A percentile compares a stretch with the other conserved stretches of the same genome.
Conservation (phyloP, 345 rosid genomes). For the Erysimum cheiranthoides region DNA sequence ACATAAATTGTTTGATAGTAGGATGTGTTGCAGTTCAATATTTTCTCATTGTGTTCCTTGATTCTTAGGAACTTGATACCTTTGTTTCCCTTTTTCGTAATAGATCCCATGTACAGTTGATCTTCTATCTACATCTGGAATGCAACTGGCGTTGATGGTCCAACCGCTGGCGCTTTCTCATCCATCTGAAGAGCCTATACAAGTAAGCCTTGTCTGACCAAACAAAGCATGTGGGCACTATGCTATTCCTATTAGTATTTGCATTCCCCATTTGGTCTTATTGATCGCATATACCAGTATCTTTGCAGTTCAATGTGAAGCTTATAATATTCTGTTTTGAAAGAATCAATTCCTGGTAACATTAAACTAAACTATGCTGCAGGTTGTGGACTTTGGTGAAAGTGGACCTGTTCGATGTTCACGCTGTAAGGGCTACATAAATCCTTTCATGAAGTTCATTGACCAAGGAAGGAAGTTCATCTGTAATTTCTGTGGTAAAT, state of each 20-base stretch:
- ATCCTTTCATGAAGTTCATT: constrained; percentile 90
- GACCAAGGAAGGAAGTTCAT: constrained; percentile 90
- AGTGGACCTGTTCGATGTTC: constrained; percentile 92
- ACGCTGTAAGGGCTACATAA: constrained; percentile 93
- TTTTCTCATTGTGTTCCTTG: constrained; percentile 11
- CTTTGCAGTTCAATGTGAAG: constrained; percentile 25
- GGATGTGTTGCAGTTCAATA: constrained; percentile 12
- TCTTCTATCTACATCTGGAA: constrained; percentile 90
- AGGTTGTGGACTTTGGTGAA: constrained; percentile 97
- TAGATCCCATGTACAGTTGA: constrained; percentile 97
- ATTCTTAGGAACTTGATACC: constrained; percentile 1
- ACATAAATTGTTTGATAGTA: constrained; percentile 23
- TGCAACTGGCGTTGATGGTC: constrained; percentile 91
- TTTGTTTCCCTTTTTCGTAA: constrained; percentile 30
- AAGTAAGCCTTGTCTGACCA: constrained; percentile 54
- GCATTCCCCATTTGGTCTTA: not conserved
- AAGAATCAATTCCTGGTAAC: constrained; percentile 22
- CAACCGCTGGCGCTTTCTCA: constrained; percentile 97
- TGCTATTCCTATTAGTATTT: constrained; percentile 14
- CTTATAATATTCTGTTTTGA: constrained; percentile 16
- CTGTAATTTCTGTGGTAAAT: constrained; percentile 84
- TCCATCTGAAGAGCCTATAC: constrained; percentile 96
- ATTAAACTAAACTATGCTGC: constrained; percentile 35
- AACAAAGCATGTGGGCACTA: not conserved
- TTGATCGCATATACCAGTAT: constrained; percentile 18